Percentiles rank a stretch among this genome's conserved stretches.
phyloP scores from a whole-genome alignment of 2,329 filamentous ascomycete genomes.

The Fusarium tupiense region DNA sequence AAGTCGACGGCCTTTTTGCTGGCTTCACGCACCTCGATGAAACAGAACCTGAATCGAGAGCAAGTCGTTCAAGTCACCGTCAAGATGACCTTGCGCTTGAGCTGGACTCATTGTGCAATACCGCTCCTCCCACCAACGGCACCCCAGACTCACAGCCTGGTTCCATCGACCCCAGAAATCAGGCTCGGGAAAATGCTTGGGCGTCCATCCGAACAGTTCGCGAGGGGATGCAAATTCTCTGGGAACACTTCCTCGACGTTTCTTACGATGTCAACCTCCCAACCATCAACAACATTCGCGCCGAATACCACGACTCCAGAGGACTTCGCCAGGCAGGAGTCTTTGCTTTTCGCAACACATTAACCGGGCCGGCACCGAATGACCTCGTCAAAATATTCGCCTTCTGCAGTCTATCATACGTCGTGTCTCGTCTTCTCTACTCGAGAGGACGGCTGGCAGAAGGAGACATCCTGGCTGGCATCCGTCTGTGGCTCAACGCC shows the following conservation, averaged over 20 bases:
- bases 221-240: conserved; percentile 2
- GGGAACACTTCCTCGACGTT: conserved; percentile 1
- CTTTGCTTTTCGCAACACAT: conserved; percentile 27
- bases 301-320: conserved; percentile 3
- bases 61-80: fast-evolving
- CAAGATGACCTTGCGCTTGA: not conserved
- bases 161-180: not conserved
- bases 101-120: not conserved
- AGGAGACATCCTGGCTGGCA: conserved; percentile 11
- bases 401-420: conserved; percentile 34
- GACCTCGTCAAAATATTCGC: conserved; percentile 24
- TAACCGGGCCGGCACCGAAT: not conserved
- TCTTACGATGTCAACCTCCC: not conserved
- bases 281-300: conserved; percentile 4
- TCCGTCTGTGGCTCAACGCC: conserved; percentile 24
- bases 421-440: conserved; percentile 17
- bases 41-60: not conserved
- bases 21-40: conserved; percentile 17
- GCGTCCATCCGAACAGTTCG: conserved; percentile 8
- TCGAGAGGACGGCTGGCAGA: not conserved
- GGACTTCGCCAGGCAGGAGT: conserved; percentile 26
- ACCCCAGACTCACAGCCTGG: not conserved
- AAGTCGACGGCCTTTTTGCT: conserved; percentile 28
- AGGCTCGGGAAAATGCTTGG: not conserved
- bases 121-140: fast-evolving